phyloP scores from a whole-genome alignment of 208 protist species.

The Leishmania lainsoni region DNA sequence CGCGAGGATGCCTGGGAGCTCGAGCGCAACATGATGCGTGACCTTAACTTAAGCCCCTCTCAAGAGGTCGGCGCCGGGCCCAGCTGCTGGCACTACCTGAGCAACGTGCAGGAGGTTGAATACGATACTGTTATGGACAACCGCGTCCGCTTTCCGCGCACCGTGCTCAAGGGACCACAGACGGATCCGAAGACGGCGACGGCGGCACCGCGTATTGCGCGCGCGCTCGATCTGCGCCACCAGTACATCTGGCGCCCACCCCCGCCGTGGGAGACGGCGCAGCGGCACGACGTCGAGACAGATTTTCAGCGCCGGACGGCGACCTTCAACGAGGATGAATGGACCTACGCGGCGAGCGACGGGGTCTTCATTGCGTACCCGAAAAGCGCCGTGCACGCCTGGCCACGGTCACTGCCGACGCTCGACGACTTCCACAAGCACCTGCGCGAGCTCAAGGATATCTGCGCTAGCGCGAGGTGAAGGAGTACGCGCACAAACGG shows the following conservation, averaged over 20 bases:
- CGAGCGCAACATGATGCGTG: constrained; percentile 84
- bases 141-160: constrained; percentile 90
- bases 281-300: constrained; percentile 67
- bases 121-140: constrained; percentile 86
- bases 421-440: constrained; percentile 76
- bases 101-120: constrained; percentile 82
- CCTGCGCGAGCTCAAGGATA: constrained; percentile 70
- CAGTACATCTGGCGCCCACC: constrained; percentile 85
- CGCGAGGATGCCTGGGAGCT: constrained; percentile 82
- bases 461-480: constrained; percentile 81
- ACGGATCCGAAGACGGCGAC: constrained; percentile 35
- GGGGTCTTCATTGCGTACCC: constrained; percentile 89
- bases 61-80: constrained; percentile 47
- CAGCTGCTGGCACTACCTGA: constrained; percentile 81
- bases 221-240: constrained; percentile 72
- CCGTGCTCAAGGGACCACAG: constrained; percentile 75
- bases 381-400: constrained; percentile 74
- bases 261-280: constrained; percentile 71
- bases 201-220: constrained; percentile 57
- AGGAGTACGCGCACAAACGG: constrained; percentile 92
- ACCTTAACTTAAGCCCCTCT: constrained; percentile 62
- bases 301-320: constrained; percentile 87
- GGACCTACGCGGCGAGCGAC: constrained; percentile 84
- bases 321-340: constrained; percentile 91
- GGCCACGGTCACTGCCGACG: constrained; percentile 83